Conservation (phyloP, 1,139 yeast species). For the Candida dubliniensis region DNA sequence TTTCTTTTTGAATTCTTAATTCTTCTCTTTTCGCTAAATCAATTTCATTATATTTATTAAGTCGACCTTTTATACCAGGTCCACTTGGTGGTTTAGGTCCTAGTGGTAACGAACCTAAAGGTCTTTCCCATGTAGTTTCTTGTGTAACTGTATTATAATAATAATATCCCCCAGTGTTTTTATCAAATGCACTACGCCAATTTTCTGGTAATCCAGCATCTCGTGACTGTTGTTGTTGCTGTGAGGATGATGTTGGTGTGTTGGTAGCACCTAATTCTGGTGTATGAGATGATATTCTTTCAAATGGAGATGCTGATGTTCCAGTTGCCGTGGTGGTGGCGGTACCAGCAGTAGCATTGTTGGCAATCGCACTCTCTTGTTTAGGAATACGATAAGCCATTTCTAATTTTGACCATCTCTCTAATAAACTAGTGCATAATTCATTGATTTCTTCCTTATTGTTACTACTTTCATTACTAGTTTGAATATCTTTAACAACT, state of each 20-base stretch:
- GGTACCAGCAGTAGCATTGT: slow-evolving; percentile 7
- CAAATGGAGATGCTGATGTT: slow-evolving; percentile 9
- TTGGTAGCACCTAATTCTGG: slow-evolving; percentile 7
- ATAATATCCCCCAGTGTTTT: slow-evolving; percentile 41
- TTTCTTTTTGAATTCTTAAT: slow-evolving; percentile 32
- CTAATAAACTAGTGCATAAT: slow-evolving; percentile 48
- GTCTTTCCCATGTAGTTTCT: slow-evolving; percentile 61
- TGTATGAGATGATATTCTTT: slow-evolving; percentile 10
- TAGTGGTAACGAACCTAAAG: slow-evolving; percentile 24
- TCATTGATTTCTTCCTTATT: slow-evolving; percentile 31
- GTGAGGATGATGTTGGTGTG: slow-evolving; percentile 13
- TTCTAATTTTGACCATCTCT: slow-evolving; percentile 72
- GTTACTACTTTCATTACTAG: slow-evolving; percentile 23
- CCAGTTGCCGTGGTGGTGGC: slow-evolving; percentile 3
- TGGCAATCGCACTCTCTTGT: slow-evolving; percentile 12
- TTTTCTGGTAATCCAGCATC: slow-evolving; percentile 47
- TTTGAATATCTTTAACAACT: slow-evolving; percentile 50
- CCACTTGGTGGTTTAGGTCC: slow-evolving; percentile 25
- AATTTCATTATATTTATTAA: slow-evolving; percentile 16
- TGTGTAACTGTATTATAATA: slow-evolving; percentile 53
- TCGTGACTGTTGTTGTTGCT: slow-evolving; percentile 19
- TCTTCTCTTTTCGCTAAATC: slow-evolving; percentile 36
- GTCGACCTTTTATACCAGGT: slow-evolving; percentile 18
- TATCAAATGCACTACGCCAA: slow-evolving; percentile 54
- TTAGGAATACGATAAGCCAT: slow-evolving; percentile 86